Evolutionary conservation across 805 yeast genomes (phyloP), one percentile per base, ranked within the genome.

Genomic region (Myxozyma mucilagina): DNA sequence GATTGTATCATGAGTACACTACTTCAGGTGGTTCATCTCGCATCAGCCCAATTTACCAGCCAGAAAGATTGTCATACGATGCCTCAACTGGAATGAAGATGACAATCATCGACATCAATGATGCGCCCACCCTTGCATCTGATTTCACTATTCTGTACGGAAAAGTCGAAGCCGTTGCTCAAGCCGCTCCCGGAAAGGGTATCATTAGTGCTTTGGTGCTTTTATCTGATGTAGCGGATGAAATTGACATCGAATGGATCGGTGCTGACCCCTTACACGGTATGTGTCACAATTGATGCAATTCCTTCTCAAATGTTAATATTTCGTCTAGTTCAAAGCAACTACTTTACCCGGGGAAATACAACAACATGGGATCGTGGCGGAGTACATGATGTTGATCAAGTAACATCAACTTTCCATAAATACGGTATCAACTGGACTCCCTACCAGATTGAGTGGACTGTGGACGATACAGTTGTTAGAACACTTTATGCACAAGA

Each of bases 131-230:
- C 4, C 74, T 90, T 57, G 80, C 79, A 66, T 89, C 96, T 4
- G 81, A 86, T 64, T 90, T 88, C 72, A 90, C 90, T 75, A 83
- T 92, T 67, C 88, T 90, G 94, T 92, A 86, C 73, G 97, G 97
- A 61, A 84, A 84, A 66, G 83, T 90, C 36, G 94, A 88, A 72
- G 90, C 84, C 4, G 78, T 78, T 1, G 72, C 88, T 62, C 80
- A 86, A 71, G 88, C 92, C 18, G 92, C 96, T 3, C 76, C 81
- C n/a, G 97, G 97, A 31, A 75, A 32, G 18, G 97, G 97, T 63
- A 80, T 91, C 44, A 83, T 90, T 10, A 87, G 96, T 0, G 86
- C 94, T 1, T 83, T 91, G 67, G 89, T 86, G 66, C 79, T 91
- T 59, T 96, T 90, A 71, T 78, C 82, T 68, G 97, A 92, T 72